phyloP scores from a whole-genome alignment of 2,329 filamentous ascomycete genomes.

The Botryotinia narcissicola region DNA sequence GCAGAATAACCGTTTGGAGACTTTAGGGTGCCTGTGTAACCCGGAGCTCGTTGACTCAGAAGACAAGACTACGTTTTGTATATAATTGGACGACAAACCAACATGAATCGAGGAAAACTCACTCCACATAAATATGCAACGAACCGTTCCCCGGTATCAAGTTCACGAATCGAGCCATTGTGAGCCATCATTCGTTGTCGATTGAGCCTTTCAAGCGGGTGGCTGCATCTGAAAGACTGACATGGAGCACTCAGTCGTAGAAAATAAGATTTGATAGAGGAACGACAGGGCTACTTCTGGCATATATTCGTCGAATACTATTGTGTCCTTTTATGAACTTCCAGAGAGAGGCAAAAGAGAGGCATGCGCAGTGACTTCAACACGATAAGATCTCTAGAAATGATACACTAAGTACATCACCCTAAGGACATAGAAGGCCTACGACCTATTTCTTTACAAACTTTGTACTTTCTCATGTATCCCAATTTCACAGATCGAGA shows the following conservation, averaged over 20 bases:
- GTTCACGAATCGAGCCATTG: neutral
- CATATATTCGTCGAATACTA: neutral
- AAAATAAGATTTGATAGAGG: neutral
- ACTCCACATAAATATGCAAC: neutral
- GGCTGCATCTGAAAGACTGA: neutral
- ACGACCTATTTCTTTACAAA: too few species aligned
- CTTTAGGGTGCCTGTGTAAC: neutral
- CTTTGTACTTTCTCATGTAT: neutral
- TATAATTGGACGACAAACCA: neutral
- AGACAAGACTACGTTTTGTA: neutral
- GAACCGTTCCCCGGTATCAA: neutral
- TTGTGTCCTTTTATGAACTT: neutral
- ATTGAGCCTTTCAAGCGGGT: neutral
- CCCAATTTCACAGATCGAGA: neutral
- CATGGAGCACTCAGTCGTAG: neutral
- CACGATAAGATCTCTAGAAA: neutral
- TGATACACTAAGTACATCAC: neutral
- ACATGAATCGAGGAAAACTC: neutral
- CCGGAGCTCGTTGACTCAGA: neutral
- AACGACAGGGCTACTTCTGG: neutral
- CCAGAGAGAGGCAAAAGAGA: neutral
- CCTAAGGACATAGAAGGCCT: neutral
- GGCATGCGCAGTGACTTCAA: neutral
- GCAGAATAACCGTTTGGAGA: neutral
- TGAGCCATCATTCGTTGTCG: neutral